Percentiles rank a stretch among this genome's conserved stretches.
phyloP scores from a whole-genome alignment of 768 basidiomycete genomes.

The Rhodosporidiobolus odoratus region DNA sequence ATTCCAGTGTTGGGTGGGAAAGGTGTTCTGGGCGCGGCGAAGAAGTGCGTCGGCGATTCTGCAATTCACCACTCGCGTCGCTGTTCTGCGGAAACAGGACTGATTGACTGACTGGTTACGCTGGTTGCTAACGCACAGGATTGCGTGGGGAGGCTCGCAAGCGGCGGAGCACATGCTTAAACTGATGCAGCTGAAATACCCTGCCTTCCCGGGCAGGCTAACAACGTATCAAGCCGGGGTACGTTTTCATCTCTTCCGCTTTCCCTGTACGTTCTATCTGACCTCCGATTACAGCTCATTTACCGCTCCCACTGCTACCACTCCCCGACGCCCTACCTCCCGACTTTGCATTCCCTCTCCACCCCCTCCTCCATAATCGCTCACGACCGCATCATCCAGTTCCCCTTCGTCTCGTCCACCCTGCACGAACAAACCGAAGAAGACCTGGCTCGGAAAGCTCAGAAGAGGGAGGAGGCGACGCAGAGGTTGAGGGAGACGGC shows the following conservation, averaged over 20 bases:
- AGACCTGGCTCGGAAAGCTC: constrained; percentile 68
- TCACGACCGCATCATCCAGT: constrained; percentile 72
- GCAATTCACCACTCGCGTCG: neutral
- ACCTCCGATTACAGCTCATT: constrained; percentile 64
- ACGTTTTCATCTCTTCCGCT: constrained; percentile 5
- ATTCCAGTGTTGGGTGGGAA: constrained; percentile 79
- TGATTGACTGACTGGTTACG: neutral
- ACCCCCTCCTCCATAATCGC: constrained; percentile 62
- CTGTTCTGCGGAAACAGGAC: neutral
- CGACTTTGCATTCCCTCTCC: constrained; percentile 61
- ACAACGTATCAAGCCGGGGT: constrained; percentile 72
- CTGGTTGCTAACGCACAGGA: no score
- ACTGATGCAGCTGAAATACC: constrained; percentile 90
- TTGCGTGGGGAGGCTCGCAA: constrained; percentile 89
- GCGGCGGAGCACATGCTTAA: constrained; percentile 87
- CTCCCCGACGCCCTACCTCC: constrained; percentile 62
- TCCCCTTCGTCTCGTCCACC: constrained; percentile 59
- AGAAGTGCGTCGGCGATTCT: constrained; percentile 45
- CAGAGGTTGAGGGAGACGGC: constrained; percentile 84
- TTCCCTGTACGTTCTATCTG: neutral
- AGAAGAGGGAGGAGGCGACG: constrained; percentile 79
- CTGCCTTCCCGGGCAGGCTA: constrained; percentile 80
- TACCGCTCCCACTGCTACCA: constrained; percentile 79
- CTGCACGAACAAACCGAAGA: constrained; percentile 77
- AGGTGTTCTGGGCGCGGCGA: constrained; percentile 76